Conservation (phyloP, 2,329 filamentous ascomycete genomes). For the Venturia nashicola region DNA sequence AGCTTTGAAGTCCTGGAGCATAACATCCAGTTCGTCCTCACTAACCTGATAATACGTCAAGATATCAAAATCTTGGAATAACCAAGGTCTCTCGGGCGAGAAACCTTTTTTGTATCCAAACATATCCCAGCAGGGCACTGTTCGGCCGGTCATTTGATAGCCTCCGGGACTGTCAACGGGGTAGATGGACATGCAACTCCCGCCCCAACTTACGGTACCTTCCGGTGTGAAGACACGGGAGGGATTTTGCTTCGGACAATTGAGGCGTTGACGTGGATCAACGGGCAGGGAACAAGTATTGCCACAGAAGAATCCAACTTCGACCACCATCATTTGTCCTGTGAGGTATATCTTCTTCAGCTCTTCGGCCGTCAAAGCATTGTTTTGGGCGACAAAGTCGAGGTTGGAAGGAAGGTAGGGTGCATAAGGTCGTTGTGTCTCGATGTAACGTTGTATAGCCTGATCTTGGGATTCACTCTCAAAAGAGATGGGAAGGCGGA, state of each 20-base stretch:
- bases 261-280: background rate
- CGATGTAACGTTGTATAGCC: conserved; percentile 18
- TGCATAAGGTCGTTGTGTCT: conserved; percentile 18
- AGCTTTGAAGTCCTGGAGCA: conserved; percentile 18
- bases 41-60: conserved; percentile 24
- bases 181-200: conserved; percentile 26
- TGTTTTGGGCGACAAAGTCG: conserved; percentile 21
- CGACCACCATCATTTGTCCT: background rate
- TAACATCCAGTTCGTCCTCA: conserved; percentile 20
- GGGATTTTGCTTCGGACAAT: conserved; percentile 21
- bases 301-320: conserved; percentile 25
- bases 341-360: background rate
- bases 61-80: conserved; percentile 25
- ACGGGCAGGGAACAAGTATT: conserved; percentile 12
- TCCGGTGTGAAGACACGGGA: conserved; percentile 24
- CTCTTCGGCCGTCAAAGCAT: conserved; percentile 21
- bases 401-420: conserved; percentile 21
- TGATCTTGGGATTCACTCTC: conserved; percentile 19
- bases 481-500: conserved; percentile 33
- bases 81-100: conserved; percentile 21
- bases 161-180: conserved; percentile 27
- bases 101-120: conserved; percentile 22
- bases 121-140: conserved; percentile 24
- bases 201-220: conserved; percentile 27
- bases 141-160: conserved; percentile 25